Conservation (phyloP, 768 basidiomycete genomes). For the Tulasnella sp. region DNA sequence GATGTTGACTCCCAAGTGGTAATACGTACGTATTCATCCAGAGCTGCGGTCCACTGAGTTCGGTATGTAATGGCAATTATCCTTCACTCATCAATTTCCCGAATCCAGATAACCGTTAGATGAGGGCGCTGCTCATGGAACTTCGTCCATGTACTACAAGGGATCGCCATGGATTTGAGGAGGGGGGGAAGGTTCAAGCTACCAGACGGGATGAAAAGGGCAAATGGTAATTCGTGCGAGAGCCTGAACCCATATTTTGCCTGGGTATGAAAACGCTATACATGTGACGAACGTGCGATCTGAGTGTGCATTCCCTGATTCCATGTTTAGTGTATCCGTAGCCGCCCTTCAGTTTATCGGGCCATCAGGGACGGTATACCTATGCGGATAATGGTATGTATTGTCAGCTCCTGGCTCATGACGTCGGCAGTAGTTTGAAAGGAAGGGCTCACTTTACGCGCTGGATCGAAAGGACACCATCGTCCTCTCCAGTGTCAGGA, state of each 20-base stretch:
- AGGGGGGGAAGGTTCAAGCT: no score
- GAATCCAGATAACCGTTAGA: conserved; percentile 70
- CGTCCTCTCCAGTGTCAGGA: neutral
- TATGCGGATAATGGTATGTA: neutral
- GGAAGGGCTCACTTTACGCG: neutral
- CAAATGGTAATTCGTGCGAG: neutral
- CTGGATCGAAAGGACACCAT: neutral
- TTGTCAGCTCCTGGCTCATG: neutral
- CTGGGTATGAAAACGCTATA: no score
- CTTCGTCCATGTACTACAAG: conserved; percentile 57
- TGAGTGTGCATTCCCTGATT: no score
- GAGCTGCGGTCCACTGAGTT: no score
- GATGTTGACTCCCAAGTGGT: no score
- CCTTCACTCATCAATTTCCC: conserved; percentile 33
- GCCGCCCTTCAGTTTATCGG: no score
- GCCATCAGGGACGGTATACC: neutral
- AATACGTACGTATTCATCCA: no score
- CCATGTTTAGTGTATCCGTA: no score
- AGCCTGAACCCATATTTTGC: neutral
- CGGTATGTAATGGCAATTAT: no score
- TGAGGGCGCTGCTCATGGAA: conserved; percentile 57
- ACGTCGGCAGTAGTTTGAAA: neutral
- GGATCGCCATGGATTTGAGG: conserved; percentile 56
- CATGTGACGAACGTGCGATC: no score
- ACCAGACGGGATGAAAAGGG: neutral